Evolutionary conservation across 371 early-diverging fungal genomes (phyloP).

Genomic region (Lichtheimia corymbifera): DNA sequence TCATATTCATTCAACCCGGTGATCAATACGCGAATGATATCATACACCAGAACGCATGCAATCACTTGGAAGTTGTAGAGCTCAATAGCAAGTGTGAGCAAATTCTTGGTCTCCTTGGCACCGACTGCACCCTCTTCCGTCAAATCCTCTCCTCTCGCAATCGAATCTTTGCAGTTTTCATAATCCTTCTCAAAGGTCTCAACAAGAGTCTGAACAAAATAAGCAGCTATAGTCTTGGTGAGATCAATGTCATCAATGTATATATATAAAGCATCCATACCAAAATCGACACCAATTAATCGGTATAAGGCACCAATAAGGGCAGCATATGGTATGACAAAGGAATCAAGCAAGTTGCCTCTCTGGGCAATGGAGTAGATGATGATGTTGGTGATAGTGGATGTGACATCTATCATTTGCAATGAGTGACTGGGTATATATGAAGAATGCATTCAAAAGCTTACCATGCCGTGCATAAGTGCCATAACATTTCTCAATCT

Average conservation of each 20-base stretch:
- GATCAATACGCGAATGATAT: conserved; percentile 76
- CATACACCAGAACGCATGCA: conserved; percentile 84
- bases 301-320: conserved; percentile 82
- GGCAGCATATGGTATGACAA: conserved; percentile 86
- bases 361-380: conserved; percentile 77
- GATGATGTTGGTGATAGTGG: conserved; percentile 78
- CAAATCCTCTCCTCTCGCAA: conserved; percentile 34
- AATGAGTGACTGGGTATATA: background rate
- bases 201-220: conserved; percentile 82
- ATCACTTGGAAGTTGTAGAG: conserved; percentile 91
- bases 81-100: conserved; percentile 80
- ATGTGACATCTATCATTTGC: conserved; percentile 70
- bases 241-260: background rate
- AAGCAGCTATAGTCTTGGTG: conserved; percentile 61
- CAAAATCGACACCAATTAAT: conserved; percentile 84
- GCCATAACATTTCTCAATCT: conserved; percentile 79
- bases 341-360: conserved; percentile 85
- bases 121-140: conserved; percentile 50
- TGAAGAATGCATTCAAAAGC: background rate
- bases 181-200: conserved; percentile 74
- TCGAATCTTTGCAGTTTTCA: conserved; percentile 26
- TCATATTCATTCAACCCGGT: conserved; percentile 72
- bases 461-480: conserved; percentile 82
- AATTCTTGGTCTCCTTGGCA: conserved; percentile 74
- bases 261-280: conserved; percentile 28